Evolutionary conservation across 306 rosid species (phyloP), one percentile per base, ranked within the genome.

Genomic region (Rosa chinensis): DNA sequence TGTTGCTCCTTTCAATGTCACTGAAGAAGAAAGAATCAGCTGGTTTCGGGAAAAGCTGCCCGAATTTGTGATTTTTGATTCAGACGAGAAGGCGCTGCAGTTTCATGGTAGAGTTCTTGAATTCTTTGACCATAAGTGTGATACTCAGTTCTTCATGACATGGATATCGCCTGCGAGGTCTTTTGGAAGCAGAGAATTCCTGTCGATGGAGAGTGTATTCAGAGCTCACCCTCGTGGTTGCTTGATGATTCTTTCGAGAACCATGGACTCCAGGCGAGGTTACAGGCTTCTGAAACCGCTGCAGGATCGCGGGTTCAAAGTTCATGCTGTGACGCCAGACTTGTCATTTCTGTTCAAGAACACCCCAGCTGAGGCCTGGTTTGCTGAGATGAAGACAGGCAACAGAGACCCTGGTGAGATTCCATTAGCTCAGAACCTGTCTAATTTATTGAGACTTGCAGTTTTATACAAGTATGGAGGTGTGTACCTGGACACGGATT

Each of bases 341-440:
- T 85, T 92, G 85, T 21, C 93, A 39, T 82, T 82, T 80, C 81
- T 92, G 78, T 87, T 92, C 86, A 85, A 67, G 14, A 77, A 75
- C 37, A 90, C 96, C 17, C 92, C 90, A 4, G 97, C 89, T 1
- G 84, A 89, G 82, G 64, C 82, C 72, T 92, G 97, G 97, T 67
- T 90, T 70, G 59, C 73, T 28, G 88, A 78, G 55, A 58, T 95
- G 79, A 86, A 72, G 74, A 75, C 73, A 43, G 99, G 97, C 67
- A 87, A 88, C 21, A 86, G 71, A 71, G 97, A 93, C 79, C 99
- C 98, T 8, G 99, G 99, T 68, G 88, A 84, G 86, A 91, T 92
- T 82, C 89, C 94, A 32, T 75, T 92, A 76, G 82, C 86, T 73
- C 98, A 91, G 84, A 93, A 95, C 53, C 85, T 89, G 68, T 93